Percentiles rank a stretch among this genome's conserved stretches.
These are phyloP conservation scores for Aspergillus sclerotialis DNA, from an alignment of 2,329 filamentous ascomycete species.

Conservation along the genomic window DNA sequence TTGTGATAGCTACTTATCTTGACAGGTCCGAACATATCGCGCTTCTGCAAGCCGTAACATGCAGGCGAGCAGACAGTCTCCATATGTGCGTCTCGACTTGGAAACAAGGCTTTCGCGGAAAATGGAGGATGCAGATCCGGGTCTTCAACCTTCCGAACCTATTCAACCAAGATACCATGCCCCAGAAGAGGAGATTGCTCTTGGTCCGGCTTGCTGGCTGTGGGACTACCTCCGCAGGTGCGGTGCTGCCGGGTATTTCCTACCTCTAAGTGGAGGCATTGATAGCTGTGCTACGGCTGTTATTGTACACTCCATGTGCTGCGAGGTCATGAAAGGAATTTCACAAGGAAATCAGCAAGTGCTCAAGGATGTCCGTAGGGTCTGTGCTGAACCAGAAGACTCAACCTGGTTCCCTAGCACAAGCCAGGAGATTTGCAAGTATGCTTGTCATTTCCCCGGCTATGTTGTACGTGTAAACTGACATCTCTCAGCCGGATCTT, in stretches of 20 bases:
- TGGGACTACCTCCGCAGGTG: slow-evolving; percentile 41
- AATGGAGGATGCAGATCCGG: slow-evolving; percentile 37
- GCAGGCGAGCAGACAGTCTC: slow-evolving; percentile 25
- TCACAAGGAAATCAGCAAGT: slow-evolving; percentile 41
- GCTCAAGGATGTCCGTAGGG: slow-evolving; percentile 45
- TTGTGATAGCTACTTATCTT: not conserved
- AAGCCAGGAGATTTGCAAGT: slow-evolving; percentile 53
- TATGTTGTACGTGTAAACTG: no score
- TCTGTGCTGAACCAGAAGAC: slow-evolving; percentile 44
- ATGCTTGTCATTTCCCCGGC: no score
- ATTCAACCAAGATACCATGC: slow-evolving; percentile 49
- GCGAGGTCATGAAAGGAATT: slow-evolving; percentile 29
- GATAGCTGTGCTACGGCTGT: slow-evolving; percentile 33
- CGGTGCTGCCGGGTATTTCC: slow-evolving; percentile 31
- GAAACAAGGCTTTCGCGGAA: slow-evolving; percentile 28
- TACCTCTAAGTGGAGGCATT: slow-evolving; percentile 34
- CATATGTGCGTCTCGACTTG: slow-evolving; percentile 31
- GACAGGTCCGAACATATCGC: slow-evolving; percentile 29
- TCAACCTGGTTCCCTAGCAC: slow-evolving; percentile 48
- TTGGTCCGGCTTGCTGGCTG: slow-evolving; percentile 59
- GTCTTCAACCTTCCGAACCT: slow-evolving; percentile 38
- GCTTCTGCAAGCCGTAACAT: slow-evolving; percentile 22
- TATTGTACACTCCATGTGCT: slow-evolving; percentile 36
- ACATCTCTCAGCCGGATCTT: slow-evolving; percentile 47
- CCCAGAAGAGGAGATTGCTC: slow-evolving; percentile 61